Evolutionary conservation across 2,329 filamentous ascomycete species (phyloP).

Genomic region (Pezicula radicicola): DNA sequence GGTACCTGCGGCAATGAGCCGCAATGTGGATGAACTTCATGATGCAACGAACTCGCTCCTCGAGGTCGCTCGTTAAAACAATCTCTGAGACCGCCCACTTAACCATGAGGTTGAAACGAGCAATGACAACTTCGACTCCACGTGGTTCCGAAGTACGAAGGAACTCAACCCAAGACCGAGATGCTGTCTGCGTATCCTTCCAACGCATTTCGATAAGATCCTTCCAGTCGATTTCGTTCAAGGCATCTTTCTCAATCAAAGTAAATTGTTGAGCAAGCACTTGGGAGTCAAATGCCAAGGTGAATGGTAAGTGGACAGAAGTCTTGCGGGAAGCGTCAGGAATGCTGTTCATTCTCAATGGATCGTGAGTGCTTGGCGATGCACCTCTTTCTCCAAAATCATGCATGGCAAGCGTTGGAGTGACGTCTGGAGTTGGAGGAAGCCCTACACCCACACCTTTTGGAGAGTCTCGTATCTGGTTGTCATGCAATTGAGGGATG

Average conservation of each 20-base stretch:
- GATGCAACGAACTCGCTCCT: conserved; percentile 73
- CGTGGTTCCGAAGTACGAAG: conserved; percentile 68
- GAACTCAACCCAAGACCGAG: conserved; percentile 80
- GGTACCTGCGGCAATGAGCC: conserved; percentile 68
- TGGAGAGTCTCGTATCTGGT: conserved; percentile 7
- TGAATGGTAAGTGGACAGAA: conserved; percentile 67
- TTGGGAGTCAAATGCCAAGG: conserved; percentile 77
- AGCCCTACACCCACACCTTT: conserved; percentile 12
- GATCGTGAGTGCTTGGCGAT: conserved; percentile 15
- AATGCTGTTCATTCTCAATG: conserved; percentile 20
- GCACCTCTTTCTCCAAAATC: conserved; percentile 14
- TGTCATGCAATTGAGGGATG: conserved; percentile 33
- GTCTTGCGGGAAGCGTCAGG: conserved; percentile 25
- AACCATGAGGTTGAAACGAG: conserved; percentile 83
- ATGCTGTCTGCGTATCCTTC: conserved; percentile 66
- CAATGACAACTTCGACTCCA: conserved; percentile 80
- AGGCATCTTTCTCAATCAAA: conserved; percentile 79
- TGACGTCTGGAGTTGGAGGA: conserved; percentile 28
- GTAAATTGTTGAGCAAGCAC: conserved; percentile 80
- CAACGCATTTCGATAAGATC: conserved; percentile 81
- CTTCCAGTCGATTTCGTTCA: conserved; percentile 86
- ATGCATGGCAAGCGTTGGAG: conserved; percentile 16
- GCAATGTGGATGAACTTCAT: conserved; percentile 83
- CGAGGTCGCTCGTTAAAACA: conserved; percentile 67
- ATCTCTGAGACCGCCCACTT: conserved; percentile 83